Base-by-base conservation (phyloP, 176 grass and related monocot species). In the Musa itinerans region DNA sequence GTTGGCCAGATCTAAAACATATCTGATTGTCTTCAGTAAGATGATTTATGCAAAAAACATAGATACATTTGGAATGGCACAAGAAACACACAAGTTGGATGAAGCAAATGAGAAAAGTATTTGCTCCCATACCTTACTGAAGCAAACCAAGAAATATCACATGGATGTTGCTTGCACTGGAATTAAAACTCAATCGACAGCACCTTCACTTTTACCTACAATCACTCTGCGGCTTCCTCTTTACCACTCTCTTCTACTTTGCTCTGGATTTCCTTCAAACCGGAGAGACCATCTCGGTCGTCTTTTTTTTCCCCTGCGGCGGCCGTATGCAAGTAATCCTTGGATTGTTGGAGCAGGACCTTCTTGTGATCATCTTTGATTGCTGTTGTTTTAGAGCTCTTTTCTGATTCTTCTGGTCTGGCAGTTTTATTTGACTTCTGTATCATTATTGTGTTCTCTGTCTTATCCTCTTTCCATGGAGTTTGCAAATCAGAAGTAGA, bases 261-360 rank as follows among this genome's bases (percentile, higher is more conserved):
- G 64, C 82, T 86, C 84, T 86, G 78, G 75, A 89, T 92, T 64
- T 85, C 34, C 4, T 43, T 43, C 34, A 43, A 43, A 43, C 34
- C 34, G 34, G 34, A 43, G 34, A 63, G 25, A 20, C 14, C 58
- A 55, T 68, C 74, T 12, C 77, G 65, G 24, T 9, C 1, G n/a
- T 79, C 54, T 43, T 3, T 12, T 0, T 55, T 53, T 2, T 66
- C 52, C 10, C 55, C 20, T 0, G 4, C n/a, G 0, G 22, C 48
- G 50, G 77, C 71, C 58, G 52, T 80, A 57, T 54, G 34, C 53
- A 50, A 76, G 75, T 22, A 11, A 65, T 50, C 65, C 51, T 49
- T 76, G 29, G 21, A n/a, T 43, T 53, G 2, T 58, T 27, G 34
- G 13, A 27, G 23, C 8, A 29, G 50, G 9, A 1, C 54, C 20